These are phyloP conservation scores for Silene noctiflora DNA, from an alignment of 179 eudicot genomes.

Conservation along the genomic window DNA sequence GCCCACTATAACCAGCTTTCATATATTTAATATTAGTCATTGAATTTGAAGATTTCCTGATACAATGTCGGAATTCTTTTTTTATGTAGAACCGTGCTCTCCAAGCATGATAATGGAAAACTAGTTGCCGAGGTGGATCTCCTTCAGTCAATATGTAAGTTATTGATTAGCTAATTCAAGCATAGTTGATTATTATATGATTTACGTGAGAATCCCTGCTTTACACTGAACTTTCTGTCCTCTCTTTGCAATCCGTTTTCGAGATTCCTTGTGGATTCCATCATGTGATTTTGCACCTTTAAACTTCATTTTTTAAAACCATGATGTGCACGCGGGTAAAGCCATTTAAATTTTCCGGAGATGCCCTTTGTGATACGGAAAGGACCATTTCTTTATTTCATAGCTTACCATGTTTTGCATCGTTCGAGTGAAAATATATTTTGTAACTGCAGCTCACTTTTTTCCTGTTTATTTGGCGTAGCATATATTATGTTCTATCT, in stretches of 20 bases:
- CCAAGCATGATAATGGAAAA: constrained; percentile 25
- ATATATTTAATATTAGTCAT: constrained; percentile 8
- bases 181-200: background rate
- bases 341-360: background rate
- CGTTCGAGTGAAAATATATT: background rate
- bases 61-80: constrained; percentile 25
- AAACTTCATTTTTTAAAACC: constrained; percentile 13
- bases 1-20: constrained; percentile 21
- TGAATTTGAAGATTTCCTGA: constrained; percentile 19
- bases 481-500: background rate
- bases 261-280: constrained; percentile 26
- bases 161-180: constrained; percentile 10
- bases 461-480: background rate
- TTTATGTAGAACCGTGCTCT: constrained; percentile 31
- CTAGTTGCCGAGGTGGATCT: constrained; percentile 23
- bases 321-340: constrained; percentile 29
- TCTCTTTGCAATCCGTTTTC: constrained; percentile 13
- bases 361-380: constrained; percentile 18
- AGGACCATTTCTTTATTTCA: constrained; percentile 13
- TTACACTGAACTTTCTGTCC: constrained; percentile 1
- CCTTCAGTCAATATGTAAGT: constrained; percentile 28
- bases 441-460: background rate
- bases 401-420: background rate
- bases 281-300: constrained; percentile 21
- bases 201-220: constrained; percentile 8